Percentiles rank a stretch among this genome's conserved stretches.
These are phyloP conservation scores for Fremontodendron californicum DNA, from an alignment of 345 rosid species.

Conservation along the genomic window DNA sequence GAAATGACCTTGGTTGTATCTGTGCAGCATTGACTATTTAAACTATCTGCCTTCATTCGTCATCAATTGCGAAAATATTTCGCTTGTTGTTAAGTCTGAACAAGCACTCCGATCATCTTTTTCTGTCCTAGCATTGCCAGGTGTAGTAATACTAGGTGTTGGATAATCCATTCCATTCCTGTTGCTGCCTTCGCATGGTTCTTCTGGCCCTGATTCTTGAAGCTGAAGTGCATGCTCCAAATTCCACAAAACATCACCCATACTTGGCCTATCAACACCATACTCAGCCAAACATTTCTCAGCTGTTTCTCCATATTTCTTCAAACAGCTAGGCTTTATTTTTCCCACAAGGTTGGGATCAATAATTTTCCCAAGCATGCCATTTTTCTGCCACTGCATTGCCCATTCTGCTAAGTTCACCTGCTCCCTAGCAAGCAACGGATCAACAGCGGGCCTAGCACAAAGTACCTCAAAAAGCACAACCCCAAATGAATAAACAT, in stretches of 20 bases:
- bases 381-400: slow-evolving; percentile 88
- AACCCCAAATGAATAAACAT: slow-evolving; percentile 92
- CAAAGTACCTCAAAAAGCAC: slow-evolving; percentile 92
- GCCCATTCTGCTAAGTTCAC: slow-evolving; percentile 99
- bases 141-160: slow-evolving; percentile 21
- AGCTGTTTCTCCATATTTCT: slow-evolving; percentile 84
- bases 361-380: slow-evolving; percentile 64
- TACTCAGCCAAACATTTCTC: slow-evolving; percentile 97
- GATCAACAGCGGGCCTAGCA: slow-evolving; percentile 94
- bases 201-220: slow-evolving; percentile 53
- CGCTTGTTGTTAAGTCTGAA: slow-evolving; percentile 56
- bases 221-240: slow-evolving; percentile 75
- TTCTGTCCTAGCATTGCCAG: slow-evolving; percentile 23
- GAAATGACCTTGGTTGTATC: background rate
- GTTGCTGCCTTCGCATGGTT: slow-evolving; percentile 30
- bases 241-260: slow-evolving; percentile 96
- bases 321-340: slow-evolving; percentile 61
- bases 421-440: slow-evolving; percentile 85
- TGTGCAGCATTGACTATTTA: background rate
- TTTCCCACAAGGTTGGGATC: slow-evolving; percentile 68
- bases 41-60: slow-evolving; percentile 70
- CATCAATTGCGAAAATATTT: slow-evolving; percentile 86
- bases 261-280: slow-evolving; percentile 87
- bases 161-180: slow-evolving; percentile 13
- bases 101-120: slow-evolving; percentile 36